Base-by-base conservation (phyloP, 1,139 yeast genomes). In the Zygosaccharomyces pseudobailii region DNA sequence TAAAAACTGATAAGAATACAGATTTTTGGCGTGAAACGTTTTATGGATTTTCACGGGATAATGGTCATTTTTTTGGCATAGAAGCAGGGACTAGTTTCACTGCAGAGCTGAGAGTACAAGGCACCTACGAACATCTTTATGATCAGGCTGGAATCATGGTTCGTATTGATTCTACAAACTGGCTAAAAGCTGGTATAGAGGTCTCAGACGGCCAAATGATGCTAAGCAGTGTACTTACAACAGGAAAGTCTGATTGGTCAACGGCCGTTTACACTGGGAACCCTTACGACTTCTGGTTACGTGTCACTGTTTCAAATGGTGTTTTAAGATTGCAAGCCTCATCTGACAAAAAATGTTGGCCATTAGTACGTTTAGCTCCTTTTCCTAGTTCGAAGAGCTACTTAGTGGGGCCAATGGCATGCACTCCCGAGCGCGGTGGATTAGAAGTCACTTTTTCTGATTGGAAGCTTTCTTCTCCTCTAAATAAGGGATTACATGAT, bases 121-220 rank as follows among this genome's bases (percentile, higher is more conserved):
- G 45, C 24, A 9, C 25, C 13, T 45, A 40, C 31, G 20, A 36
- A 20, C 9, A 21, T n/a, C 45, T 45, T 0, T 45, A 45, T 19
- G 48, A 45, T 10, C 48, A 45, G 35, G 48, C 48, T 3, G 48
- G 48, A 17, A 35, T 41, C 13, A 45, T 45, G 48, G 41, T 45
- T 3, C 40, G 40, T 21, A 28, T 41, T 4, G 48, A 40, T 21
- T 22, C 28, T 20, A 13, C 32, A 6, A 36, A 40, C 21, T 45
- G 45, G 48, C 17, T 45, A 9, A 45, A 45, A 22, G 45, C 48
- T n/a, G 48, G 48, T 13, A 45, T 45, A 10, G 48, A 40, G 36
- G 31, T 40, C 8, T 40, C 39, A 28, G 48, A 45, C 36, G 48
- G 48, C 3, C 37, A 35, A 1, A 36, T 37, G 30, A 36, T 36